phyloP scores from a whole-genome alignment of 345 rosid species.

The Hibiscus trionum region DNA sequence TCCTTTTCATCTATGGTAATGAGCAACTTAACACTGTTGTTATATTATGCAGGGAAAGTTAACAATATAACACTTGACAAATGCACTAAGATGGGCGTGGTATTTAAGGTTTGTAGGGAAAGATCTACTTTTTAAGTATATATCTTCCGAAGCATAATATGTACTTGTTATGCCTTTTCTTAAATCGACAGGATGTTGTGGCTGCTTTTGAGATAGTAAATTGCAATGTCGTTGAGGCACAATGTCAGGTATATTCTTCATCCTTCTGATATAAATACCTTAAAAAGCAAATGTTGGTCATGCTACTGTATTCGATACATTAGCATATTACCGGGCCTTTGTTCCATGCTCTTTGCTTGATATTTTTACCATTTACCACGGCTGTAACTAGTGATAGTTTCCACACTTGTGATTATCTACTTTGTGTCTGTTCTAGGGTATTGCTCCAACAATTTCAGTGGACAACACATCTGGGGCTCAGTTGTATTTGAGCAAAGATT shows the following conservation, averaged over 20 bases:
- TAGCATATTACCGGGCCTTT: not conserved
- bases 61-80: slow-evolving; percentile 94
- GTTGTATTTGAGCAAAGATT: slow-evolving; percentile 70
- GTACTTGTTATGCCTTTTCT: slow-evolving; percentile 15
- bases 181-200: slow-evolving; percentile 71
- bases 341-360: not conserved
- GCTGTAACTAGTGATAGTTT: not conserved
- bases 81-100: slow-evolving; percentile 90
- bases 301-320: not conserved
- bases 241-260: slow-evolving; percentile 72
- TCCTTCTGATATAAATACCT: not conserved
- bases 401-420: slow-evolving; percentile 3
- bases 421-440: slow-evolving; percentile 46
- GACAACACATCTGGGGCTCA: slow-evolving; percentile 92
- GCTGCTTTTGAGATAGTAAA: slow-evolving; percentile 98
- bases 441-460: slow-evolving; percentile 89
- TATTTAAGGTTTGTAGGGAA: slow-evolving; percentile 60
- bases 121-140: not conserved
- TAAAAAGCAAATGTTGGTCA: not conserved
- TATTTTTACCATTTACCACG: not conserved
- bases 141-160: not conserved
- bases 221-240: slow-evolving; percentile 86
- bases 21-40: not conserved
- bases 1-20: not conserved
- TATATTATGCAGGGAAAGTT: slow-evolving; percentile 71